Base-by-base conservation (phyloP, 2,329 filamentous ascomycete genomes). In the Botrytis byssoidea region DNA sequence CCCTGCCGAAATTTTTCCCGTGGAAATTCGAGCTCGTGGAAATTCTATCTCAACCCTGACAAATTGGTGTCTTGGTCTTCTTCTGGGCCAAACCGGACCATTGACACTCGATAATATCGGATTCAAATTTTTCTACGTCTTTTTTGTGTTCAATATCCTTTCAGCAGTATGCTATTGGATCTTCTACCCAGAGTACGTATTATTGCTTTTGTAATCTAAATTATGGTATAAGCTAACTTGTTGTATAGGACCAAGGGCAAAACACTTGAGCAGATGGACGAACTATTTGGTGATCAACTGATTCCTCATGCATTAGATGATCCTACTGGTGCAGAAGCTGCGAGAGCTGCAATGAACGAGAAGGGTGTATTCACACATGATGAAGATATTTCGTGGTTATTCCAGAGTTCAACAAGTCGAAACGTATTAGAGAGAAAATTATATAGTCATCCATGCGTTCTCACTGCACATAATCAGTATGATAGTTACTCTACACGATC, bases 51-150 rank as follows among this genome's bases (percentile, higher is more conserved):
- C 87, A 5, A 88, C 86, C 0, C 86, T 85, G 75, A 85, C 85
- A 40, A 89, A 86, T 74, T 90, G 88, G 84, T 78, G 87, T 10
- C 86, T 86, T 78, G 89, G 89, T 77, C 89, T 90, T 48, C 83
- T 79, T 55, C 75, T 79, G 74, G 86, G 86, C 29, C 83, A 88
- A 37, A 85, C 87, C 42, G 88, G 86, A 0, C 88, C 87, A 0
- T 84, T 85, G 2, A 85, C 91, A 73, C 83, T 91, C 8, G 82
- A 86, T 66, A 84, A 85, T n/a, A 86, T 84, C 7, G 81, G 82
- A 0, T 87, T 86, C 75, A 81, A 46, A 22, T 88, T 86, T 76
- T 64, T 64, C 10, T 51, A 64, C 22, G 60, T 16, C 60, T 64
- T 64, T 37, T 37, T 42, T 12, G 35, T 64, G 14, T 64, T 37